phyloP scores from a whole-genome alignment of 2,329 filamentous ascomycete genomes.

The Bipolaris zeicola region DNA sequence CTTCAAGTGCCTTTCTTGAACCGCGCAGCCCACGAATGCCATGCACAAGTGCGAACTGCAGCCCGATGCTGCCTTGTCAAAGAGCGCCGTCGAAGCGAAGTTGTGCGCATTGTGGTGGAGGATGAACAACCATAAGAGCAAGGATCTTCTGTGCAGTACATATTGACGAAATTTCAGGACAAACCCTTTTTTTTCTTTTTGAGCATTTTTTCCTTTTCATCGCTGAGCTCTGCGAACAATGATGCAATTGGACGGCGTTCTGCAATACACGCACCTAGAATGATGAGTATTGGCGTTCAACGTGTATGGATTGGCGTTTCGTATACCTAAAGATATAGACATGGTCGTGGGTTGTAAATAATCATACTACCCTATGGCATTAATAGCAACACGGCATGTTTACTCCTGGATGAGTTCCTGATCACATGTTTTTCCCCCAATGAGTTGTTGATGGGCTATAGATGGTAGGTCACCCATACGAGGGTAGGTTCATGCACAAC shows the following conservation, averaged over 20 bases:
- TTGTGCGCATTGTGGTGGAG: constrained; percentile 36
- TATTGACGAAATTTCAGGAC: background rate
- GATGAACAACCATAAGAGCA: constrained; percentile 15
- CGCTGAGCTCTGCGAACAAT: background rate
- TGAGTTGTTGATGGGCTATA: background rate
- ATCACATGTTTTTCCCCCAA: background rate
- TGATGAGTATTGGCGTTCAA: constrained; percentile 1
- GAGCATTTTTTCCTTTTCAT: background rate
- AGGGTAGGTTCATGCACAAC: constrained; percentile 6
- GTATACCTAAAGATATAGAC: background rate
- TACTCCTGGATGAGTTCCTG: background rate
- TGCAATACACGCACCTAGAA: constrained; percentile 8
- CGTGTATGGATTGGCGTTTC: constrained; percentile 4
- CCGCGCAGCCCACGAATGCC: constrained; percentile 50
- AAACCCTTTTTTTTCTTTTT: background rate
- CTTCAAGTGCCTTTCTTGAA: constrained; percentile 63
- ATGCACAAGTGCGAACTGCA: constrained; percentile 34
- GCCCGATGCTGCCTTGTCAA: constrained; percentile 29
- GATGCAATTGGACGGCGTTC: constrained; percentile 8
- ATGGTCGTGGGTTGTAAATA: background rate
- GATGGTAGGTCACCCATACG: constrained; percentile 4
- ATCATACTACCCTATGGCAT: background rate
- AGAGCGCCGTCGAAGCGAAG: constrained; percentile 21
- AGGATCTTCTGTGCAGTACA: background rate
- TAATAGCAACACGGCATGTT: constrained; percentile 5